A percentile compares a stretch with the other conserved stretches of the same genome.
phyloP scores from a whole-genome alignment of 495 filamentous ascomycete species.

The Aspergillus campestris region DNA sequence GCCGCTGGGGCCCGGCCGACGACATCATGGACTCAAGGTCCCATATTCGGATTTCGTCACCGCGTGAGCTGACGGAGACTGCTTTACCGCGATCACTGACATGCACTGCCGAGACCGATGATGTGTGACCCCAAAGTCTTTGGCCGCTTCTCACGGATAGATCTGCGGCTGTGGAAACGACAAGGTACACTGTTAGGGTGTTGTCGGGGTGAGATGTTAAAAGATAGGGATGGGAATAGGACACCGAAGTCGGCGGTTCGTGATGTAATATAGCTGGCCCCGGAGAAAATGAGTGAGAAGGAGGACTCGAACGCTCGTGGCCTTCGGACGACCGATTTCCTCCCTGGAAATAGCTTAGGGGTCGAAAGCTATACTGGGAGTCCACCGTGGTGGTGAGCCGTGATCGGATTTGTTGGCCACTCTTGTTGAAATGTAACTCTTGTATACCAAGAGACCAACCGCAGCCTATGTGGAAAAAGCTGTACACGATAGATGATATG shows the following conservation, averaged over 20 bases:
- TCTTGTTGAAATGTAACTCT: constrained; percentile 59
- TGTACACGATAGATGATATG: constrained; percentile 79
- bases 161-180: constrained; percentile 58
- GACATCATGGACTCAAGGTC: constrained; percentile 72
- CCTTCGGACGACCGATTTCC: constrained; percentile 12
- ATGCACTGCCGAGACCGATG: constrained; percentile 76
- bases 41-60: constrained; percentile 88
- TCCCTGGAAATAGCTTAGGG: constrained; percentile 25
- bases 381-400: constrained; percentile 45
- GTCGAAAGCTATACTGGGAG: constrained; percentile 33
- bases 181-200: constrained; percentile 79
- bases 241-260: constrained; percentile 59
- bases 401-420: constrained; percentile 46
- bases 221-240: constrained; percentile 88
- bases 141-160: constrained; percentile 68
- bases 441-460: constrained; percentile 91
- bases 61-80: constrained; percentile 72
- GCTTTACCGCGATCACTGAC: constrained; percentile 84
- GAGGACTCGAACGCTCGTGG: not conserved
- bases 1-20: constrained; percentile 31
- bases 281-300: not conserved
- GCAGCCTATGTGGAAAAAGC: constrained; percentile 39
- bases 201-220: constrained; percentile 85
- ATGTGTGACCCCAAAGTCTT: constrained; percentile 89
- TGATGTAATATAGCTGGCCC: constrained; percentile 32